Base-by-base conservation (phyloP, 495 filamentous ascomycete species). In the Astrothelium subdiscretum region DNA sequence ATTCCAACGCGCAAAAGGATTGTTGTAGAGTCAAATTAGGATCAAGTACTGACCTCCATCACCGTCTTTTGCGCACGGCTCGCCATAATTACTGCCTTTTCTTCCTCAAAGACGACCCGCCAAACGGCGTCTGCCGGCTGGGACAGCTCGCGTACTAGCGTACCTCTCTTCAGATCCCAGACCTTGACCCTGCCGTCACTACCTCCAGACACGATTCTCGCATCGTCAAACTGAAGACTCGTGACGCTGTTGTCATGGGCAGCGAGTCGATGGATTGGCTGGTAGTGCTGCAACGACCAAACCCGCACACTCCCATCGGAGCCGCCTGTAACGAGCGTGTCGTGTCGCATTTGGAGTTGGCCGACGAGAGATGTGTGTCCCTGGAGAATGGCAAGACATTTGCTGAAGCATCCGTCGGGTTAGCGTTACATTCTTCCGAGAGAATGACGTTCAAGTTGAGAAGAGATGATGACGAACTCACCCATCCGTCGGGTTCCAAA, bases 171-270 rank as follows among this genome's bases (percentile, higher is more conserved):
- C 38, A 97, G 77, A 75, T 95, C 92, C 94, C 94, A 98, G 43
- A 98, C 88, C 71, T 97, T 97, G 60, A 98, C 94, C 40, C 95
- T 83, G 11, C 94, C 94, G 75, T 98, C 95, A 68, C 89, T 94
- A 22, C 94, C 94, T 63, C 94, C 94, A 67, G 88, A 94, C 38
- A 98, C 95, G 59, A 98, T 91, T 32, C 94, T 83, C 32, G 85
- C 88, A 70, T 95, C 90, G 69, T 98, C 94, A 69, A 97, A 98
- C 72, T 98, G 94, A 59, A 98, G 79, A 70, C 90, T 95, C 0
- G 95, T 98, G 31, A 98, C 94, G 64, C 90, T 95, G 70, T 98
- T 98, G 72, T 98, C 94, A 67, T 98, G 94, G n/a, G 94, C 94
- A 29, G 94, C 94, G 52, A 97, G 79, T 22, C 94, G 84, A 72